Base-by-base conservation (phyloP, 2,329 filamentous ascomycete species). In the Stagonosporopsis rhizophila region DNA sequence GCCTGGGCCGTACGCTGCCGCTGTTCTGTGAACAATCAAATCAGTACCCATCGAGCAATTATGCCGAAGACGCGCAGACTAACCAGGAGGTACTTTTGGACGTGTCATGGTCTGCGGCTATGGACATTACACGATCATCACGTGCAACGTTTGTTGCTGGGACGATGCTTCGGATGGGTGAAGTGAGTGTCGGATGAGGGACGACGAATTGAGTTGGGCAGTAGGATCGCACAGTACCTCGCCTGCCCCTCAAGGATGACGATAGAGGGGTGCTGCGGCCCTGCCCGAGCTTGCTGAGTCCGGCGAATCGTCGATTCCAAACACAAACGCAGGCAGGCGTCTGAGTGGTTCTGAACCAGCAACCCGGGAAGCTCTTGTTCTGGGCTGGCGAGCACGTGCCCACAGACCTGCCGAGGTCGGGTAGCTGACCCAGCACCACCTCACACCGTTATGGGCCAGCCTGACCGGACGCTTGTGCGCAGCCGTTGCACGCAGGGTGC, bases 1-100 rank as follows among this genome's bases (percentile, higher is more conserved):
- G 87, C 87, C 64, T 85, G 83, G 23, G 84, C 83, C 47, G 83
- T 88, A 65, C 87, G 83, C 74, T 86, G 83, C 61, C 86, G 81
- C 72, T 87, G 84, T 61, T 87, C 84, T 63, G 81, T 80, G 84
- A 46, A 80, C 80, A 63, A 82, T 82, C 85, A 85, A 79, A 53
- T 70, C 58, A 70, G 66, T 54, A 55, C 38, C n/a, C 30, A 44
- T 32, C n/a, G 44, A 51, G 44, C 45, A 35, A 51, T 41, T 35
- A 37, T 54, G 44, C 42, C 52, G 48, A 50, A 30, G 45, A 51
- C 35, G 56, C 42, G 58, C 35, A 49, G 38, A 66, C 68, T 56
- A 41, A 70, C 70, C 70, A 57, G 68, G 70, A 41, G 72, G 69
- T 37, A 75, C 72, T 44, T 73, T 74, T 27, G 72, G 72, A 38